Percentiles rank a stretch among this genome's conserved stretches.
These are phyloP conservation scores for Pseudogymnoascus sp. DNA, from an alignment of 2,329 filamentous ascomycete species.

Conservation along the genomic window DNA sequence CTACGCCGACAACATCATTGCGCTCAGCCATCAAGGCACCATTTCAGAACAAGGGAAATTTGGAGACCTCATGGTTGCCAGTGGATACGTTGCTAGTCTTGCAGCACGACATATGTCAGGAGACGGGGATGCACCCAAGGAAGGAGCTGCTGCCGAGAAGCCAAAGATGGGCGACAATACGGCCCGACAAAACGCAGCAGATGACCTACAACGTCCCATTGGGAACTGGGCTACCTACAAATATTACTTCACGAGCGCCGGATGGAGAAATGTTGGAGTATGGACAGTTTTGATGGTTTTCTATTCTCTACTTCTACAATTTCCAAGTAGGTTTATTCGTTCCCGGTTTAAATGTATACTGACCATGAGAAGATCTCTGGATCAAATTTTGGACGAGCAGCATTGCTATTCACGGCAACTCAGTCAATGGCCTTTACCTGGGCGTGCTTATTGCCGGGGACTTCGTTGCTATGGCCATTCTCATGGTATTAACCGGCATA, in stretches of 20 bases:
- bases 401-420: slow-evolving; percentile 17
- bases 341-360: slow-evolving; percentile 22
- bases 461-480: slow-evolving; percentile 7
- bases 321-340: slow-evolving; percentile 11
- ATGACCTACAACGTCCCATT: slow-evolving; percentile 15
- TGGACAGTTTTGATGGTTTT: slow-evolving; percentile 10
- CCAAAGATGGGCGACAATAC: slow-evolving; percentile 8
- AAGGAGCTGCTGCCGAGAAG: slow-evolving; percentile 2
- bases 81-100: slow-evolving; percentile 18
- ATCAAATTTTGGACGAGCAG: slow-evolving; percentile 33
- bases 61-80: slow-evolving; percentile 9
- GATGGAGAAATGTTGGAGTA: slow-evolving; percentile 8
- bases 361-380: slow-evolving; percentile 29
- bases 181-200: slow-evolving; percentile 13
- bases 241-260: slow-evolving; percentile 16
- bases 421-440: slow-evolving; percentile 17
- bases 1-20: slow-evolving; percentile 34
- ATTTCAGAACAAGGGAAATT: slow-evolving; percentile 14
- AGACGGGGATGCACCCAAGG: not conserved
- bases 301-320: slow-evolving; percentile 12
- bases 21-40: slow-evolving; percentile 26
- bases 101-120: slow-evolving; percentile 13
- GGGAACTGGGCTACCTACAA: slow-evolving; percentile 17
- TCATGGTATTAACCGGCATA: slow-evolving; percentile 20
- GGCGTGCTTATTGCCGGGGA: slow-evolving; percentile 12